Evolutionary conservation across 495 filamentous ascomycete genomes (phyloP).

Genomic region (Letharia columbiana): DNA sequence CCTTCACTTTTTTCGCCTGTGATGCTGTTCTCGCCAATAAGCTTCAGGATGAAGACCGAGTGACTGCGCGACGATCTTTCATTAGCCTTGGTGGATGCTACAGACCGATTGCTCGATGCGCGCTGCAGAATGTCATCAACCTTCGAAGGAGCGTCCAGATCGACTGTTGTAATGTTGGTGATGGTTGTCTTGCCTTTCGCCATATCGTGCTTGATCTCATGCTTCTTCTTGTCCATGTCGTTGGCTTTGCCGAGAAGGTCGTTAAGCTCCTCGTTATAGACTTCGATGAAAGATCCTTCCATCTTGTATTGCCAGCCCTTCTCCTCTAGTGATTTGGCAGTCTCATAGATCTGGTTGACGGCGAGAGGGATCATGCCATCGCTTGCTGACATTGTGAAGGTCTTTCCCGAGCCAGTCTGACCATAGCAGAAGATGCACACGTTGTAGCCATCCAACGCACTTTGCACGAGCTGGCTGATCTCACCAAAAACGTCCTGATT

Average conservation of each 20-base stretch:
- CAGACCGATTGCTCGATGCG: constrained; percentile 75
- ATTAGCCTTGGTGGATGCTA: constrained; percentile 94
- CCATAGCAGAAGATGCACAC: constrained; percentile 99
- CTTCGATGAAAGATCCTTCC: constrained; percentile 95
- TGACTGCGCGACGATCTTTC: constrained; percentile 89
- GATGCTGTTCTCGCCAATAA: constrained; percentile 69
- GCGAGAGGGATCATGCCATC: constrained; percentile 96
- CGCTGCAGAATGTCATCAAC: constrained; percentile 70
- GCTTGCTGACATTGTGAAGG: constrained; percentile 83
- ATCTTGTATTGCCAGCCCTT: constrained; percentile 94
- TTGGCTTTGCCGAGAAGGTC: constrained; percentile 76
- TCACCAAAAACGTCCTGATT: constrained; percentile 92
- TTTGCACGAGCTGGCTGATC: constrained; percentile 95
- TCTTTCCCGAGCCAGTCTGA: constrained; percentile 95
- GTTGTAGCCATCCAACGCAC: constrained; percentile 94
- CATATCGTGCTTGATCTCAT: constrained; percentile 85
- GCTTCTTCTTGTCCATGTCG: constrained; percentile 74
- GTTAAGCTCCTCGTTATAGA: constrained; percentile 96
- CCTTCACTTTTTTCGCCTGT: constrained; percentile 83
- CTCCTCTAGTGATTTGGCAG: constrained; percentile 67
- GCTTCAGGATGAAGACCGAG: constrained; percentile 90
- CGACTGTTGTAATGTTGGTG: constrained; percentile 70
- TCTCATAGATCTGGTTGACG: constrained; percentile 85
- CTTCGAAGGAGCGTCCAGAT: constrained; percentile 65
- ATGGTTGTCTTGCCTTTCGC: constrained; percentile 73